These are phyloP conservation scores for Pistacia integerrima DNA, from an alignment of 345 rosid genomes.

Conservation along the genomic window DNA sequence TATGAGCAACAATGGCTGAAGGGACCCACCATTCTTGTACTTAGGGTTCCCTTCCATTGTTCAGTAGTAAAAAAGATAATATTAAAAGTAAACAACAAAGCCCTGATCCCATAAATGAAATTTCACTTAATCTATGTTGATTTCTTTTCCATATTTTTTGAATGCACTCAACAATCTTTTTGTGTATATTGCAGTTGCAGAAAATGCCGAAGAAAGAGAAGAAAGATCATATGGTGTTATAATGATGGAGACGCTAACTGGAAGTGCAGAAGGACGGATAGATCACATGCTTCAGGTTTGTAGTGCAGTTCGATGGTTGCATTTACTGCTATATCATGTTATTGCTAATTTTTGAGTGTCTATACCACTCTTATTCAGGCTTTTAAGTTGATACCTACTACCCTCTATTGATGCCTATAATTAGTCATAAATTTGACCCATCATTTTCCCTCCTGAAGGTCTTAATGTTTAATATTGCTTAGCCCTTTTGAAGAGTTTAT, in stretches of 20 bases:
- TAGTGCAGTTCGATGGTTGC: conserved; percentile 10
- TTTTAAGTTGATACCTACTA: neutral
- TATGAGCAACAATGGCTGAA: neutral
- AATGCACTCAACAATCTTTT: neutral
- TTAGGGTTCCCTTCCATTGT: neutral
- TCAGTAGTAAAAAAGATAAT: too few species aligned
- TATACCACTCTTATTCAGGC: neutral
- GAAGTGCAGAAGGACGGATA: conserved; percentile 78
- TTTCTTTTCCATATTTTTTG: neutral
- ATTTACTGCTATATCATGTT: conserved; percentile 8
- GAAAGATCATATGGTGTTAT: conserved; percentile 75
- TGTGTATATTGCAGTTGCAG: conserved; percentile 39
- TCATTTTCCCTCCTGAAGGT: neutral
- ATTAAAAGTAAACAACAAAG: too few species aligned
- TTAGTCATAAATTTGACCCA: neutral
- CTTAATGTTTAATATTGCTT: neutral
- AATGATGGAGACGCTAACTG: conserved; percentile 83
- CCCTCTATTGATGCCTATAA: neutral
- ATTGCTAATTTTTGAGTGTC: neutral
- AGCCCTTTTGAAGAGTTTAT: neutral
- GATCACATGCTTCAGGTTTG: conserved; percentile 93
- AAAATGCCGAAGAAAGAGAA: conserved; percentile 45
- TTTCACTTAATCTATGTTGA: conserved; percentile 5
- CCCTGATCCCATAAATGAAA: neutral
- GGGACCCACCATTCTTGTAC: neutral